phyloP scores from a whole-genome alignment of 495 filamentous ascomycete genomes.

The Hypoxylon fuscum region DNA sequence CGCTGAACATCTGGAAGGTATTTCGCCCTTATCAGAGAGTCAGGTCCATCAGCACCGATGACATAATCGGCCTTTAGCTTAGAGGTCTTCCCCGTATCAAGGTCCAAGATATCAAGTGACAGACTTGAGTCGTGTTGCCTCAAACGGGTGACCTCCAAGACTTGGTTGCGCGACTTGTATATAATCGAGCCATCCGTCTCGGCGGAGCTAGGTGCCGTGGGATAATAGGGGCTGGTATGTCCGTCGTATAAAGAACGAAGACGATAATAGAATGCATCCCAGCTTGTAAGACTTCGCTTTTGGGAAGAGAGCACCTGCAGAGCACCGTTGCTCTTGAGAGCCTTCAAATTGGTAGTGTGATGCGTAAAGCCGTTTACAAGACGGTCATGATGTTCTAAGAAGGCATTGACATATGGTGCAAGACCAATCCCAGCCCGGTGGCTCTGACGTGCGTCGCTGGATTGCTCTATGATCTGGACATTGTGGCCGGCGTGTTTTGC shows the following conservation, averaged over 20 bases:
- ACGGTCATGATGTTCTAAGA: conserved; percentile 34
- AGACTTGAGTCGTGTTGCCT: neutral
- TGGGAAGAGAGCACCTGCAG: conserved; percentile 5
- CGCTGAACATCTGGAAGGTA: conserved; percentile 34
- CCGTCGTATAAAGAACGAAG: conserved; percentile 42
- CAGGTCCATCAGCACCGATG: conserved; percentile 39
- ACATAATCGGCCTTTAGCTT: conserved; percentile 29
- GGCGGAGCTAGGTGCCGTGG: conserved; percentile 8
- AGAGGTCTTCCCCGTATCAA: neutral
- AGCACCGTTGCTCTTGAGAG: neutral
- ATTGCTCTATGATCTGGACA: conserved; percentile 44
- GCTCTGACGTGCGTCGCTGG: conserved; percentile 20
- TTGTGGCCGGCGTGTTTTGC: conserved; percentile 46
- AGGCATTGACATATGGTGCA: conserved; percentile 20
- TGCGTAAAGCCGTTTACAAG: conserved; percentile 7
- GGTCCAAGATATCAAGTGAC: neutral
- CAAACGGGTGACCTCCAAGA: conserved; percentile 1
- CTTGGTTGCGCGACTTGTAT: conserved; percentile 6
- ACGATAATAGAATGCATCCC: conserved; percentile 42
- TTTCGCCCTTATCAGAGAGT: conserved; percentile 28
- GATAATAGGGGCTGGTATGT: conserved; percentile 24
- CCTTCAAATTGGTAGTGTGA: neutral
- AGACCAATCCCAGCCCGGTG: conserved; percentile 41
- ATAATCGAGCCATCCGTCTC: neutral
- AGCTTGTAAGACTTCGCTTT: conserved; percentile 35